Conservation (phyloP, 2,329 filamentous ascomycete species). For the Arthrobotrys musiformis region DNA sequence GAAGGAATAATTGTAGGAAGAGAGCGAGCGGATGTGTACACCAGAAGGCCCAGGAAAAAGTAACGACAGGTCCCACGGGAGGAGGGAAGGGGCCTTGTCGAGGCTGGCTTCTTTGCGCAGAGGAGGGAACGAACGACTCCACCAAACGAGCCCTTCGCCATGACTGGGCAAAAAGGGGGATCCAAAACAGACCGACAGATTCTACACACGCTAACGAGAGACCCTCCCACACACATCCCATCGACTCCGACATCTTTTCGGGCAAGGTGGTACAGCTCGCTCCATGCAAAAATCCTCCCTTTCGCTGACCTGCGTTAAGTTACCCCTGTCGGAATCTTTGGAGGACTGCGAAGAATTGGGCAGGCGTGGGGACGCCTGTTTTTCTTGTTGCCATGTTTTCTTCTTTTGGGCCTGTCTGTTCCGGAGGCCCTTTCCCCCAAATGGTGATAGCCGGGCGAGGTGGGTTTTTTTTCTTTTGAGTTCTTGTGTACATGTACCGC, state of each 20-base stretch:
- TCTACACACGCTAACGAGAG: conserved; percentile 49
- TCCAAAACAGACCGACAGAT: conserved; percentile 55
- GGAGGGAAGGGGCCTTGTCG: conserved; percentile 55
- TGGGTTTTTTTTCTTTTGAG: conserved; percentile 21
- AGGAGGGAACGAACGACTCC: conserved; percentile 31
- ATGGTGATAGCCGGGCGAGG: conserved; percentile 32
- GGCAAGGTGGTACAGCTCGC: conserved; percentile 52
- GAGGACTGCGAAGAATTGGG: conserved; percentile 55
- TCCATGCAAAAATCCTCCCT: conserved; percentile 45
- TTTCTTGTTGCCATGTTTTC: conserved; percentile 28
- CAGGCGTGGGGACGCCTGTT: conserved; percentile 53
- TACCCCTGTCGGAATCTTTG: conserved; percentile 55
- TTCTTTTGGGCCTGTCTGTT: conserved; percentile 20
- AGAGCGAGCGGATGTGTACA: conserved; percentile 33
- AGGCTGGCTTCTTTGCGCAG: conserved; percentile 46
- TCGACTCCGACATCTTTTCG: conserved; percentile 37
- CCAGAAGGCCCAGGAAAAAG: conserved; percentile 36
- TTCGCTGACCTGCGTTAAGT: conserved; percentile 51
- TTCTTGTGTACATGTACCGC: conserved; percentile 38
- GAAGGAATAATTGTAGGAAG: conserved; percentile 49
- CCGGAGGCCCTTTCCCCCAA: conserved; percentile 27
- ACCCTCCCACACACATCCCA: conserved; percentile 38
- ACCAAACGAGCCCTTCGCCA: conserved; percentile 40
- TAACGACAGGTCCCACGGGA: conserved; percentile 48
- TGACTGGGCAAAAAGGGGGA: conserved; percentile 55